Percentiles rank a stretch among this genome's conserved stretches.
These are phyloP conservation scores for Amanita pseudoporphyria DNA, from an alignment of 768 basidiomycete genomes.

Conservation along the genomic window DNA sequence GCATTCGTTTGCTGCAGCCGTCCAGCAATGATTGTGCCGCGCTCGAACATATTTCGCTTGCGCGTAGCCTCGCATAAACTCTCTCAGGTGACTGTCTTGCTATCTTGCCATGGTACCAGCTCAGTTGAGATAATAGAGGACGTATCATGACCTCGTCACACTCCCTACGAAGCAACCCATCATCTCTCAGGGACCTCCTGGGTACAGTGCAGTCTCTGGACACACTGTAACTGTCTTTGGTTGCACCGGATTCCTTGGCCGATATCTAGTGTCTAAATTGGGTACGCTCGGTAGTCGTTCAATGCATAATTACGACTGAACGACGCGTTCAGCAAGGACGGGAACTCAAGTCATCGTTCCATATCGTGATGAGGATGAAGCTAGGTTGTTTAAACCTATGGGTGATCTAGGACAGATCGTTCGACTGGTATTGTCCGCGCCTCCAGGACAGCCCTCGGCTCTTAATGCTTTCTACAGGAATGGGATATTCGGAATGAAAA, in stretches of 20 bases:
- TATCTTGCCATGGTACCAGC: slow-evolving; percentile 26
- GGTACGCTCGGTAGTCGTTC: slow-evolving; percentile 36
- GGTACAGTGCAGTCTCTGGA: slow-evolving; percentile 81
- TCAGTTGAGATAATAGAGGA: slow-evolving; percentile 40
- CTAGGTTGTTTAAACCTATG: slow-evolving; percentile 82
- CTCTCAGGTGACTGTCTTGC: slow-evolving; percentile 25
- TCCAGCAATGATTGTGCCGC: slow-evolving; percentile 34
- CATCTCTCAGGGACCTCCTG: slow-evolving; percentile 69
- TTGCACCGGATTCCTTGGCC: slow-evolving; percentile 88
- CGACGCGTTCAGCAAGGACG: slow-evolving; percentile 55
- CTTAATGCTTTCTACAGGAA: slow-evolving; percentile 47
- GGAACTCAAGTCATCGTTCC: slow-evolving; percentile 94
- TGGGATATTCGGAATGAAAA: slow-evolving; percentile 89
- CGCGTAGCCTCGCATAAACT: slow-evolving; percentile 28
- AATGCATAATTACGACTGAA: not conserved
- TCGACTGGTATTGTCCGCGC: slow-evolving; percentile 54
- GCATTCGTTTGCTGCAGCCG: slow-evolving; percentile 13
- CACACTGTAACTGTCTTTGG: slow-evolving; percentile 97
- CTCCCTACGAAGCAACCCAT: slow-evolving; percentile 56
- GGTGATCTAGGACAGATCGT: slow-evolving; percentile 97
- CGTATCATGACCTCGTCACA: slow-evolving; percentile 61
- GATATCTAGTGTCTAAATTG: slow-evolving; percentile 90
- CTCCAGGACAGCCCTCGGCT: not conserved
- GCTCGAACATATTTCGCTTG: slow-evolving; percentile 38
- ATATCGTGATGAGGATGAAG: slow-evolving; percentile 92